phyloP scores from a whole-genome alignment of 352 stramenopile genomes.

The Phytophthora multivora region DNA sequence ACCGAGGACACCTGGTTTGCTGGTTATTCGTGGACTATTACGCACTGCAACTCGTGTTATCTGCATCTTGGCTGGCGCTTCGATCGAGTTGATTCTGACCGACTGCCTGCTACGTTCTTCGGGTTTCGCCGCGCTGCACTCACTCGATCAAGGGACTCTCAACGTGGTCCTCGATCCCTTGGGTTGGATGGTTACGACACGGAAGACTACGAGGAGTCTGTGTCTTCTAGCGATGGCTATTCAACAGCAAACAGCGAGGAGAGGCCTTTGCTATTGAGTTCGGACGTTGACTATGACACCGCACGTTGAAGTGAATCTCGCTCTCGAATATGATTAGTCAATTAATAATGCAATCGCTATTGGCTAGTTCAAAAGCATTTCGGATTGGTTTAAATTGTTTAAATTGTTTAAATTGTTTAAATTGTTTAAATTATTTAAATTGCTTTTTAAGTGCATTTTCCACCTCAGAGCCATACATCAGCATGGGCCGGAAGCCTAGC shows the following conservation, averaged over 20 bases:
- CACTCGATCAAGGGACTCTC: slow-evolving; percentile 20
- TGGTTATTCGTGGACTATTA: slow-evolving; percentile 83
- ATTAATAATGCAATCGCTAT: too few relatives aligned
- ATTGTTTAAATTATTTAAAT: too few relatives aligned
- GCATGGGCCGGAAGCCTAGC: slow-evolving; percentile 79
- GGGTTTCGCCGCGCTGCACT: slow-evolving; percentile 74
- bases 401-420: too few relatives aligned
- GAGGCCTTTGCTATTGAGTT: slow-evolving; percentile 23
- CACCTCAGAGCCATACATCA: not conserved
- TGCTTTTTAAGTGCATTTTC: too few relatives aligned
- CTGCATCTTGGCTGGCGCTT: slow-evolving; percentile 84
- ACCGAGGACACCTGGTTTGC: slow-evolving; percentile 82
- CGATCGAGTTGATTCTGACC: slow-evolving; percentile 40
- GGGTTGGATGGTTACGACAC: slow-evolving; percentile 29
- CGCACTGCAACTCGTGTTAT: slow-evolving; percentile 70
- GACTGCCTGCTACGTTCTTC: slow-evolving; percentile 54
- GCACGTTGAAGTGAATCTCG: too few relatives aligned
- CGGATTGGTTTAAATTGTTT: too few relatives aligned
- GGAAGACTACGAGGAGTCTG: slow-evolving; percentile 28
- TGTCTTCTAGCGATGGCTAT: slow-evolving; percentile 21
- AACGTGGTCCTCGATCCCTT: slow-evolving; percentile 8
- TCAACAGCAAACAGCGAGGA: slow-evolving; percentile 31
- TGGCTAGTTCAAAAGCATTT: too few relatives aligned
- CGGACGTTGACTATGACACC: too few relatives aligned
- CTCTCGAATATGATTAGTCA: too few relatives aligned